These are phyloP conservation scores for Dioscorea zingiberensis DNA, from an alignment of 106 monocot genomes.

Conservation along the genomic window DNA sequence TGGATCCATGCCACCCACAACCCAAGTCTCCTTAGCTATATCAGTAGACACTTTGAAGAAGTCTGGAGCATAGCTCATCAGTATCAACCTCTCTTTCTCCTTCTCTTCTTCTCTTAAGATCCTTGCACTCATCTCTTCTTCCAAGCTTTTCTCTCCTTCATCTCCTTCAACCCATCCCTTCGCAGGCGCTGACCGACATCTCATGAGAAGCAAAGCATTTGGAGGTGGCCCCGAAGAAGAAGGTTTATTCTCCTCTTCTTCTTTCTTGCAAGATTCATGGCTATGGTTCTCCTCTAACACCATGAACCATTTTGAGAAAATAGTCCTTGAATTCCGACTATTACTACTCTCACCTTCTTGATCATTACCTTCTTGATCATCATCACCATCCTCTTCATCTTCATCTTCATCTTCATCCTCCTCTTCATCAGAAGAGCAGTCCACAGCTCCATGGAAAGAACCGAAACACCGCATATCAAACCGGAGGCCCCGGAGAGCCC, in stretches of 20 bases:
- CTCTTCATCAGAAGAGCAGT: slow-evolving; percentile 29
- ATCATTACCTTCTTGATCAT: neutral
- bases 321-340: slow-evolving; percentile 10
- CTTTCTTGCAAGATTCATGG: slow-evolving; percentile 4
- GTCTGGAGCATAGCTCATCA: slow-evolving; percentile 54
- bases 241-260: slow-evolving; percentile 7
- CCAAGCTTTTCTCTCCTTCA: slow-evolving; percentile 1
- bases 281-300: slow-evolving; percentile 42
- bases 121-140: slow-evolving; percentile 4
- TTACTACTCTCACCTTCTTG: slow-evolving; percentile 11
- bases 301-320: slow-evolving; percentile 84
- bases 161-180: slow-evolving; percentile 28
- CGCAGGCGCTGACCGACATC: slow-evolving; percentile 76
- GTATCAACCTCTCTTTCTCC: slow-evolving; percentile 31
- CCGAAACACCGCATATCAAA: slow-evolving; percentile 56
- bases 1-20: slow-evolving; percentile 63
- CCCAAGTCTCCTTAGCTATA: slow-evolving; percentile 81
- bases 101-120: slow-evolving; percentile 17
- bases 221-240: slow-evolving; percentile 37
- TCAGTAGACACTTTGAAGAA: slow-evolving; percentile 72
- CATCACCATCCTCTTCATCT: slow-evolving; percentile 22
- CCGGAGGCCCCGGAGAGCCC: slow-evolving; percentile 37
- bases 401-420: slow-evolving; percentile 41
- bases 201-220: slow-evolving; percentile 82
- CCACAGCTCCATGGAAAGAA: slow-evolving; percentile 25